Evolutionary conservation across 441 rosid species (phyloP), one percentile per base, ranked within the genome.

Genomic region (Kokia cookei): DNA sequence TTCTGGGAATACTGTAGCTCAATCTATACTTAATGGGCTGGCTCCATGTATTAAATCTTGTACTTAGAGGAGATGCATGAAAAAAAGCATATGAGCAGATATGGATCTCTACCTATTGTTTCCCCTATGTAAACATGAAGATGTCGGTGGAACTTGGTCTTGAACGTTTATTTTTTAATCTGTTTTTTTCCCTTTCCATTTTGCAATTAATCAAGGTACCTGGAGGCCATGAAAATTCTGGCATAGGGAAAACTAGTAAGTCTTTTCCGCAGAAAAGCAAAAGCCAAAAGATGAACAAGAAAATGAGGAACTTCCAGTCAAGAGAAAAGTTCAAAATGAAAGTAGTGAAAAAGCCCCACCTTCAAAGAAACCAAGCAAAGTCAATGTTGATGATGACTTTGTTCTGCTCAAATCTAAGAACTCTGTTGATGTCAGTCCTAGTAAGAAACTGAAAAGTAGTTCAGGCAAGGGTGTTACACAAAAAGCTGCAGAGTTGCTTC

Each of bases 201-300:
- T 43, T 78, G 71, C 51, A 59, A 63, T 58, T 69, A 29, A 69
- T 54, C 72, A 73, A 86, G 91, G 87, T 75, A 59, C 74, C 73
- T 71, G 89, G 76, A 74, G 88, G 79, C 72, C 80, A 79, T 78
- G 93, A 86, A 73, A 75, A 76, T 82, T 81, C 89, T 22, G 79
- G 86, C 70, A 86, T 98, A 71, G 88, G 85, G 81, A 96, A 92
- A 85, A 96, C 97, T 55, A 96, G 99, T 93, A 96, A 88, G 88
- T 96, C 91, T 82, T 93, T 96, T 89, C 86, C 86, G 80, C 86
- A 10, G 93, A 86, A 6, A 91, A 88, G 73, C 77, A 84, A 72
- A 87, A 87, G 82, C 85, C 74, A 15, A 83, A 90, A 76, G 93
- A 77, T 75, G 95, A 87, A 79, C 80, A 77, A 65, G 86, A 76